Evolutionary conservation across 2,329 filamentous ascomycete genomes (phyloP), one percentile per base, ranked within the genome.

Genomic region (Aciculosporium take): DNA sequence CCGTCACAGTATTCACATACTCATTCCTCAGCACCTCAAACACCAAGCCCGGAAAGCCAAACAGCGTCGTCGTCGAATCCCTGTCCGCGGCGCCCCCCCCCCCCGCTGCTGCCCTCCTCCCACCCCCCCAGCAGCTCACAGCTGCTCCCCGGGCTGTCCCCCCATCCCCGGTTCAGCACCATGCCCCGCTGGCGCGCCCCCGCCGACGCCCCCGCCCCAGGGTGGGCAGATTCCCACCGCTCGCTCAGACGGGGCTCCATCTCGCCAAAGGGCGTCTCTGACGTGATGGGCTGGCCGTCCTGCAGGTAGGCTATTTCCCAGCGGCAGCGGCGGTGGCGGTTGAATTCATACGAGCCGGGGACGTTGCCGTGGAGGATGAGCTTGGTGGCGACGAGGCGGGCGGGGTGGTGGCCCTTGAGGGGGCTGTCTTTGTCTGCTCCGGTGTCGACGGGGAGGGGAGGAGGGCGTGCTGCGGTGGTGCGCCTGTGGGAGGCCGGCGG

Each of bases 11-110:
- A 60, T 86, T 93, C 20, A 98, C 84, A 46, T 78, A 81, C 4
- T 84, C 87, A 56, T 94, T 95, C 75, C 84, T 88, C 59, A 96
- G 63, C 23, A 98, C 89, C 63, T 98, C 91, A 64, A 98, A 96
- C 36, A 95, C 77, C 60, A 96, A 65, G 0, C 91, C 89, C 0
- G 91, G 89, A 54, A 95, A 95, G 1, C 89, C 88, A 64, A 86
- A 96, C 23, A 98, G 63, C 46, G 88, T 89, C 13, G 88, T 94
- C 42, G 73, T 77, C 45, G 73, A 74, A 50, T 77, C 73, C 30
- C 72, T 70, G 34, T 59, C 68, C 3, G 67, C 63, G 35, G 71
- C 79, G 56, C 60, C 68, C 56, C 61, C 72, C 63, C 62, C 75
- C 57, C 51, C 60, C n/a, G n/a, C n/a, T n/a, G 52, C 67, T 62